Evolutionary conservation across 495 filamentous ascomycete genomes (phyloP), one percentile per base, ranked within the genome.

Genomic region (Hyaloscypha finlandica): DNA sequence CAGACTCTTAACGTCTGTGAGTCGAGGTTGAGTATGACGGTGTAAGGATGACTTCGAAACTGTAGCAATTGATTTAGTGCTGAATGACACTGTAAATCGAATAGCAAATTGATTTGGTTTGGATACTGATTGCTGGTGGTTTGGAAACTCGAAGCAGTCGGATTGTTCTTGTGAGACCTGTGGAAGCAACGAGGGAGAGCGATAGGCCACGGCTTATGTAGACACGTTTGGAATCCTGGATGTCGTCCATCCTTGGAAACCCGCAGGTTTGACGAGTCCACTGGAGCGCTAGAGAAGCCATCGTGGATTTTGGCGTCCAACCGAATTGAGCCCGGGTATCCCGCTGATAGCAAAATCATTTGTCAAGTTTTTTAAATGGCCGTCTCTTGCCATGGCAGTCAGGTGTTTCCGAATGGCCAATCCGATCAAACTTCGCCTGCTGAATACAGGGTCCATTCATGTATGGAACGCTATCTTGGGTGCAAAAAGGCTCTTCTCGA

Each of bases 171-270:
- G 56, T 33, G 56, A 33, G 11, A 59, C 53, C 22, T 57, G 16
- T 37, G 32, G 51, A 63, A 63, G 32, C 3, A n/a, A 45, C 8
- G 35, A 19, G 22, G 32, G 32, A 45, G 52, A 32, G 68, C 58
- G 69, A 51, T 51, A 52, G 58, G 59, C 20, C 32, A 56, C 37
- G 61, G 51, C 51, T 71, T 71, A 71, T 68, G 69, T 71, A 71
- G 39, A 51, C 39, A 51, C 57, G 57, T 55, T 55, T 35, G 48
- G 31, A 53, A 42, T 39, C 59, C 42, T 54, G 65, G 53, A 64
- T 45, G 32, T 57, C 37, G 66, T 35, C 56, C 54, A 48, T 39
- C 64, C 63, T 52, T 45, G 59, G 59, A 61, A 30, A 63, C 31
- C 56, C 51, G 22, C 16, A 58, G 30, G 30, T 30, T 57, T 32